These are phyloP conservation scores for Hagleromyces aurorensis DNA, from an alignment of 805 yeast species.

Conservation along the genomic window DNA sequence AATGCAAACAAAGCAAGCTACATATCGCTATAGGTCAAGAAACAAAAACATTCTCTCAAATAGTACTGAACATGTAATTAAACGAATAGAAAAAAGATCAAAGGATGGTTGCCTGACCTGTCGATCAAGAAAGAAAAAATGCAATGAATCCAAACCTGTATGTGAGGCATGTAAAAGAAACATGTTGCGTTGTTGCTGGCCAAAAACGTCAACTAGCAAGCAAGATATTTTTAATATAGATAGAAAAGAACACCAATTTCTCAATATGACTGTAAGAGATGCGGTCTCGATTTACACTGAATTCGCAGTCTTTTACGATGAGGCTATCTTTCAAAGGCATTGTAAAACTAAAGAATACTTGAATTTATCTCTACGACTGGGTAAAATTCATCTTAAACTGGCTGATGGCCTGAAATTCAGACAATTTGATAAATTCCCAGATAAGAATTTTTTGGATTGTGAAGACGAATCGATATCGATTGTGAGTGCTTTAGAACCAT, in stretches of 20 bases:
- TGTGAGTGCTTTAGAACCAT: background rate
- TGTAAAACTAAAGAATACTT: background rate
- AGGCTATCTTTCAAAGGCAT: too few relatives aligned
- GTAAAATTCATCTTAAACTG: background rate
- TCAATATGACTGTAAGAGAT: conserved; percentile 5
- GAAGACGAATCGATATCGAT: background rate
- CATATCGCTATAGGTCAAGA: conserved; percentile 7
- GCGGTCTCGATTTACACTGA: too few relatives aligned
- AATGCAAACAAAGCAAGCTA: too few relatives aligned
- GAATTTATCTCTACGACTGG: background rate
- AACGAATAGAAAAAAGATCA: conserved; percentile 38
- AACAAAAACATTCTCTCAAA: background rate
- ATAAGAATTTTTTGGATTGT: too few relatives aligned
- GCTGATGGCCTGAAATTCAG: background rate
- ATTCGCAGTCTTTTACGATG: too few relatives aligned
- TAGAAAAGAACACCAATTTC: conserved; percentile 1
- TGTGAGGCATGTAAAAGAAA: conserved; percentile 65
- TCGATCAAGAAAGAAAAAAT: conserved; percentile 66
- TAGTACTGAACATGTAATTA: conserved; percentile 2
- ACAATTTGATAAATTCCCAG: too few relatives aligned
- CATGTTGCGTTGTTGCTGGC: conserved; percentile 63
- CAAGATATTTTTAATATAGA: background rate
- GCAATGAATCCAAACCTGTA: conserved; percentile 61
- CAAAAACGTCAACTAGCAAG: conserved; percentile 24
- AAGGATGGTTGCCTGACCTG: conserved; percentile 75